Percentiles rank a stretch among this genome's conserved stretches.
These are phyloP conservation scores for Acer negundo DNA, from an alignment of 345 rosid species.

Conservation along the genomic window DNA sequence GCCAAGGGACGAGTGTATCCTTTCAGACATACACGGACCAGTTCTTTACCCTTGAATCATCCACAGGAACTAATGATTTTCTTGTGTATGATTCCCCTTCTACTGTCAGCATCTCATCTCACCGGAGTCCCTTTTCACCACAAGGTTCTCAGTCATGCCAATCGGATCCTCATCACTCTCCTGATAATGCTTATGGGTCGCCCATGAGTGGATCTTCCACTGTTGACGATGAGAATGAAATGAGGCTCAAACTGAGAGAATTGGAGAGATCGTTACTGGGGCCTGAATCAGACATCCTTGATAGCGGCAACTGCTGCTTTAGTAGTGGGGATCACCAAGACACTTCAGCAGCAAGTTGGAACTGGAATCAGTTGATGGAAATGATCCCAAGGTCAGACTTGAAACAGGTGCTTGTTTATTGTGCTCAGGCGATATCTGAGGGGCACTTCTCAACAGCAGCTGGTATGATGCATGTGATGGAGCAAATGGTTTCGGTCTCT, in stretches of 20 bases:
- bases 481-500: slow-evolving; percentile 82
- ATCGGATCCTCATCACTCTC: slow-evolving; percentile 72
- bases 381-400: slow-evolving; percentile 62
- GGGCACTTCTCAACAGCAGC: slow-evolving; percentile 48
- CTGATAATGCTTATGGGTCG: slow-evolving; percentile 67
- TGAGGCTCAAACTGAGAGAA: slow-evolving; percentile 69
- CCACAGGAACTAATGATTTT: slow-evolving; percentile 48
- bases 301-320: slow-evolving; percentile 56
- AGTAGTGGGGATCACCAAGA: slow-evolving; percentile 38
- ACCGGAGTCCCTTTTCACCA: slow-evolving; percentile 70
- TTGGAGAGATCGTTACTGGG: slow-evolving; percentile 67
- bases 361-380: slow-evolving; percentile 48
- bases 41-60: slow-evolving; percentile 82
- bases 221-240: slow-evolving; percentile 46
- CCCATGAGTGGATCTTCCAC: slow-evolving; percentile 74
- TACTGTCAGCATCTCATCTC: slow-evolving; percentile 63
- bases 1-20: slow-evolving; percentile 50
- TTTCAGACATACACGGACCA: slow-evolving; percentile 54
- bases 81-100: slow-evolving; percentile 66
- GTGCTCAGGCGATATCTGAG: slow-evolving; percentile 66
- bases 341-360: slow-evolving; percentile 38
- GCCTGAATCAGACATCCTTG: slow-evolving; percentile 51
- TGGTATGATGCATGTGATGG: slow-evolving; percentile 67
- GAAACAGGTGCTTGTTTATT: slow-evolving; percentile 58
- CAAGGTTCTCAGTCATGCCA: slow-evolving; percentile 82